phyloP scores from a whole-genome alignment of 2,329 filamentous ascomycete genomes.

The Emergomyces orientalis region DNA sequence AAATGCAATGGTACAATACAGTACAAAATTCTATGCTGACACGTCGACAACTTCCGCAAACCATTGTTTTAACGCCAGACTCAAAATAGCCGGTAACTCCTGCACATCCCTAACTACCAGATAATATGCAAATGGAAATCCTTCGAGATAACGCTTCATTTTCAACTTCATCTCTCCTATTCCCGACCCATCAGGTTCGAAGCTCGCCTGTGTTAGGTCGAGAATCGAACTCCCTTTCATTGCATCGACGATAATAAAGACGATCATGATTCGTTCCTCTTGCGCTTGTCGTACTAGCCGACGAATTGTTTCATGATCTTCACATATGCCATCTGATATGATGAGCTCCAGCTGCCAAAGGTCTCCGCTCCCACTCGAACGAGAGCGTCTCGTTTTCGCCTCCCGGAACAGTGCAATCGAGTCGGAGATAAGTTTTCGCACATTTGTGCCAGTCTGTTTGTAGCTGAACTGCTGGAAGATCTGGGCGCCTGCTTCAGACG shows the following conservation, averaged over 20 bases:
- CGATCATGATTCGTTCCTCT: conserved; percentile 93
- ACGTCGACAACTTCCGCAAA: conserved; percentile 62
- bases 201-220: conserved; percentile 79
- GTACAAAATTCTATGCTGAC: conserved; percentile 22
- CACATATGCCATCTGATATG: conserved; percentile 87
- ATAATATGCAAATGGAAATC: conserved; percentile 96
- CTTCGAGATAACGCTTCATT: conserved; percentile 86
- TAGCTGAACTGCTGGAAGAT: conserved; percentile 81
- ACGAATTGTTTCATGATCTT: conserved; percentile 75
- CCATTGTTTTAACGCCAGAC: conserved; percentile 86
- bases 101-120: conserved; percentile 85
- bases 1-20: not conserved
- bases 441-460: conserved; percentile 74
- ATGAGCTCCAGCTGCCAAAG: conserved; percentile 94
- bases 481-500: conserved; percentile 68
- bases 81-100: conserved; percentile 81
- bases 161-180: conserved; percentile 59
- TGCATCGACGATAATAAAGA: conserved; percentile 91
- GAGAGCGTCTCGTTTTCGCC: conserved; percentile 54
- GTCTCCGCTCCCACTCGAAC: conserved; percentile 50
- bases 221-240: conserved; percentile 53
- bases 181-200: conserved; percentile 55
- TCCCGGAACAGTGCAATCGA: conserved; percentile 74
- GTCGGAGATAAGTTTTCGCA: conserved; percentile 64
- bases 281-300: conserved; percentile 76